Percentiles rank a stretch among this genome's conserved stretches.
Evolutionary conservation across 495 filamentous ascomycete species (phyloP).

Genomic region (Neurospora sp.): DNA sequence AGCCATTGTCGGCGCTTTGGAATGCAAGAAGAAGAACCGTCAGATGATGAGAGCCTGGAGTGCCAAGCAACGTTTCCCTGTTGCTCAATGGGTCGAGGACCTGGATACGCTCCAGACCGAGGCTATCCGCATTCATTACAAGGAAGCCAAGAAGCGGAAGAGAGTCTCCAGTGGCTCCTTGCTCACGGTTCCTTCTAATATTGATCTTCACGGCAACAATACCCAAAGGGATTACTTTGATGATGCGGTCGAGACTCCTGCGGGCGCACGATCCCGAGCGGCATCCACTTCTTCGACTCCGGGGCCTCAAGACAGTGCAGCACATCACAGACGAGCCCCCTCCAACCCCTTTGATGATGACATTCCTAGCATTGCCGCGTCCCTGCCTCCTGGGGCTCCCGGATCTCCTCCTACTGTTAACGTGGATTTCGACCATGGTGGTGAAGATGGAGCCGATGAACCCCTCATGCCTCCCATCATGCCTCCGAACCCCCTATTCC

Average conservation of each 20-base stretch:
- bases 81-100: slow-evolving; percentile 55
- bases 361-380: not conserved
- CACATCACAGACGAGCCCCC: slow-evolving; percentile 3
- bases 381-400: slow-evolving; percentile 3
- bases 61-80: slow-evolving; percentile 67
- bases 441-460: slow-evolving; percentile 7
- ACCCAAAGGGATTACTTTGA: slow-evolving; percentile 9
- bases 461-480: slow-evolving; percentile 11
- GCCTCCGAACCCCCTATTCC: slow-evolving; percentile 15
- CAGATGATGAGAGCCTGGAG: slow-evolving; percentile 64
- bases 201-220: slow-evolving; percentile 2
- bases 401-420: slow-evolving; percentile 2
- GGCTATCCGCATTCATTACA: slow-evolving; percentile 25
- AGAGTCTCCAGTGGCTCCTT: slow-evolving; percentile 3
- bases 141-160: slow-evolving; percentile 9
- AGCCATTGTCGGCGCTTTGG: slow-evolving; percentile 55
- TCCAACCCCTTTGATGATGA: slow-evolving; percentile 10
- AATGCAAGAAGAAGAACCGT: slow-evolving; percentile 44
- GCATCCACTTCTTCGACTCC: slow-evolving; percentile 5
- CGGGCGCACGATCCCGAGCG: slow-evolving; percentile 4
- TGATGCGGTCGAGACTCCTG: slow-evolving; percentile 5
- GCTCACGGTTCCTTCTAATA: slow-evolving; percentile 12
- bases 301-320: slow-evolving; percentile 1
- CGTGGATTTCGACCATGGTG: not conserved
- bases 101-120: slow-evolving; percentile 50